Percentiles rank a stretch among this genome's conserved stretches.
phyloP scores from a whole-genome alignment of 208 protist species.

The Naegleria fowleri region DNA sequence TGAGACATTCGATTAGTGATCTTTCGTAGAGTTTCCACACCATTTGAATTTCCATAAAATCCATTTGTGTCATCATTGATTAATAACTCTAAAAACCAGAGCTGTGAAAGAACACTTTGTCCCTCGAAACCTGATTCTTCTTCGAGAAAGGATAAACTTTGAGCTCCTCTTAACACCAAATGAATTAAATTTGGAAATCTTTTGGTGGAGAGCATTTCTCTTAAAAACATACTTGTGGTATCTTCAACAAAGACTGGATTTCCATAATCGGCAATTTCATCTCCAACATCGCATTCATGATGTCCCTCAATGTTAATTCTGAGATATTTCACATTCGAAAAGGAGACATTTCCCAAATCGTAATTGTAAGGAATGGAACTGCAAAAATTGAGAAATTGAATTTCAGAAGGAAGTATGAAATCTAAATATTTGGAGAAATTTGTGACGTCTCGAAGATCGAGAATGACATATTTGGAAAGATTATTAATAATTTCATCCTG shows the following conservation, averaged over 20 bases:
- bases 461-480: neutral
- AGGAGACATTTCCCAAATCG: neutral
- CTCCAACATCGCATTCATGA: neutral
- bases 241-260: neutral
- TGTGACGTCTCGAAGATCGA: neutral
- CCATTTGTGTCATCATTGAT: neutral
- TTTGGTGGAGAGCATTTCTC: neutral
- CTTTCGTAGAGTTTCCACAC: neutral
- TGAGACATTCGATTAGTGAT: neutral
- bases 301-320: neutral
- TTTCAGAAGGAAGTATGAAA: neutral
- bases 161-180: neutral
- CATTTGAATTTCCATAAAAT: neutral
- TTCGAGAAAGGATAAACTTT: neutral
- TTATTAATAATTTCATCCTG: neutral
- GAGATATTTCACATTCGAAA: neutral
- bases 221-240: neutral
- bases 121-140: neutral
- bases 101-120: neutral
- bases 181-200: neutral
- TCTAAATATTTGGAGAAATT: neutral
- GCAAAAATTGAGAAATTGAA: neutral
- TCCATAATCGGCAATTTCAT: neutral
- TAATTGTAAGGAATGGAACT: neutral
- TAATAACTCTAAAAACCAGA: neutral